phyloP scores from a whole-genome alignment of 169 alveolate species.

The Plasmodium gaboni region DNA sequence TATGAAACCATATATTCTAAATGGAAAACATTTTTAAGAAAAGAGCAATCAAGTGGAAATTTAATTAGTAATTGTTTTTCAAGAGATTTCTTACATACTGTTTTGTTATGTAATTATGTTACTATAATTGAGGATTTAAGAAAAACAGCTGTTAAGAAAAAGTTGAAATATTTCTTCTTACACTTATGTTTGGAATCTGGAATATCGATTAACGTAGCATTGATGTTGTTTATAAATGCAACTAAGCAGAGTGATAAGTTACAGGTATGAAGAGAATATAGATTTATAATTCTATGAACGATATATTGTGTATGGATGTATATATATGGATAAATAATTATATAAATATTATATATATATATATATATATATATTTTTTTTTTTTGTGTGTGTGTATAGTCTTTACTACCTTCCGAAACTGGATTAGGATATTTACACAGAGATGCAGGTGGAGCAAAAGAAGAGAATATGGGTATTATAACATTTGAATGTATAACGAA shows the following conservation, averaged over 20 bases:
- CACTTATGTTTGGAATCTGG: slow-evolving; percentile 59
- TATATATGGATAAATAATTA: too few relatives aligned
- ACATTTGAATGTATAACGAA: slow-evolving; percentile 93
- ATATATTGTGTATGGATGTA: too few relatives aligned
- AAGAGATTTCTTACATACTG: slow-evolving; percentile 41
- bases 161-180: slow-evolving; percentile 52
- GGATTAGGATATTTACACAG: slow-evolving; percentile 93
- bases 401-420: slow-evolving; percentile 91
- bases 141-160: slow-evolving; percentile 67
- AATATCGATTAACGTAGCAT: slow-evolving; percentile 33
- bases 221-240: slow-evolving; percentile 57
- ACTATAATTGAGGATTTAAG: slow-evolving; percentile 63
- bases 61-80: slow-evolving; percentile 63
- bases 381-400: slow-evolving; percentile 50
- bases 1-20: slow-evolving; percentile 55
- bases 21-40: slow-evolving; percentile 64
- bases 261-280: slow-evolving; percentile 19
- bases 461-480: slow-evolving; percentile 92
- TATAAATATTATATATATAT: neutral
- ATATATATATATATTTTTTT: neutral
- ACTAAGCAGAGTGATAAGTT: slow-evolving; percentile 54
- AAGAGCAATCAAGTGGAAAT: slow-evolving; percentile 72
- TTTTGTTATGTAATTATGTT: slow-evolving; percentile 57
- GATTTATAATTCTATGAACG: too few relatives aligned
- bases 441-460: slow-evolving; percentile 94